Base-by-base conservation (phyloP, 441 rosid genomes). In the Croton setiger region DNA sequence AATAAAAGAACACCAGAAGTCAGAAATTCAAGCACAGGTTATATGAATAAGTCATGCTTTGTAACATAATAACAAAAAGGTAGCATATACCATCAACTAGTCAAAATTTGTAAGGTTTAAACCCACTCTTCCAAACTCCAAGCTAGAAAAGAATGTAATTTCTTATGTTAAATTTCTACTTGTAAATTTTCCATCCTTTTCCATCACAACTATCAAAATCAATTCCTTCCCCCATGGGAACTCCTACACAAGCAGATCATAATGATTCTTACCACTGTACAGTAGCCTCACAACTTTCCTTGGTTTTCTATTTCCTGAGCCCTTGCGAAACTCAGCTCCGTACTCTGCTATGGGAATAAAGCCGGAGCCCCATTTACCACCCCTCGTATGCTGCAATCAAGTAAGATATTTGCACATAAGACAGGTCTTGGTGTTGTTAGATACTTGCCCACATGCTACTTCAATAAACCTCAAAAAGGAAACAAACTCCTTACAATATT, bases 331-430 rank as follows among this genome's bases (percentile, higher is more conserved):
- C 81, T 93, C 93, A 0, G 69, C 62, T 80, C 98, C 97, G 63
- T 91, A 93, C 73, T 93, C 96, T 45, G 90, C 85, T 56, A 91
- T 91, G 55, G 91, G 91, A 75, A 93, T 89, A 78, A 84, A 90
- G 61, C 93, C 87, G 0, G 87, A 80, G 62, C 91, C 89, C 84
- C 81, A 63, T 56, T 2, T 27, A 27, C 93, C 91, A 41, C 83
- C 82, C 60, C 79, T 68, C 6, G 74, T 64, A 57, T 90, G 98
- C 97, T 90, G 92, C 64, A 67, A 52, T 60, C 21, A 23, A 18
- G 45, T 47, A 10, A 20, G 21, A 59, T 53, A 62, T 9, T 39
- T 39, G 43, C 9, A 39, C 8, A 37, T 37, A 3, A 23, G 7
- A 36, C 18, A 44, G 8, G 8, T 8, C 4, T 4, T 31, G 51